Percentiles rank a stretch among this genome's conserved stretches.
These are phyloP conservation scores for Aspergillus spinulosporus DNA, from an alignment of 2,329 filamentous ascomycete genomes.

Conservation along the genomic window DNA sequence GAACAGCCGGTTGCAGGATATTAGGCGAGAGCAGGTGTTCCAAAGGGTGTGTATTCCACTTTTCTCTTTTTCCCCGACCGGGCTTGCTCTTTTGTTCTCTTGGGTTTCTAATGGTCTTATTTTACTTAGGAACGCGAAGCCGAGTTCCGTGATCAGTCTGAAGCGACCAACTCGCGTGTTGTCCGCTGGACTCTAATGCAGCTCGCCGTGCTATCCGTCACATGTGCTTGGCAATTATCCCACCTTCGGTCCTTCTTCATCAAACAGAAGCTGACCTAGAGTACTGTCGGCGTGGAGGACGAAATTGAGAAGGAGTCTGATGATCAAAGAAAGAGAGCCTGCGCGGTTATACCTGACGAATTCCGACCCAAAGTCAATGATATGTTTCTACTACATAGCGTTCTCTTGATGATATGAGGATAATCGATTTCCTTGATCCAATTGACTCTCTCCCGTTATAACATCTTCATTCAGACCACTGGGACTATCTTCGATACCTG, in stretches of 20 bases:
- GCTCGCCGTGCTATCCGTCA: constrained; percentile 76
- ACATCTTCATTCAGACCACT: too few relatives aligned
- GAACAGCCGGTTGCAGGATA: constrained; percentile 82
- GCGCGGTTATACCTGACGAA: constrained; percentile 1
- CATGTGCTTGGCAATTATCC: constrained; percentile 95
- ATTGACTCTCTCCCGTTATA: too few relatives aligned
- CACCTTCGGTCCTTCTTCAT: constrained; percentile 98
- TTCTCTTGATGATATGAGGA: constrained; percentile 13
- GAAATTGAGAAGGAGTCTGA: not conserved
- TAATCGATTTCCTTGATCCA: not conserved
- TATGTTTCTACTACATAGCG: constrained; percentile 14
- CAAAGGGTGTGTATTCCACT: constrained; percentile 67
- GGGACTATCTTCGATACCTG: too few relatives aligned
- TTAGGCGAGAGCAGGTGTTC: constrained; percentile 92
- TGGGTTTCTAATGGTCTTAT: not conserved
- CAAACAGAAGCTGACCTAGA: constrained; percentile 97
- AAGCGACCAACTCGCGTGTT: constrained; percentile 86
- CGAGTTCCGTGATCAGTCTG: constrained; percentile 97
- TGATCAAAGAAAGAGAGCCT: not conserved
- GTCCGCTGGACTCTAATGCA: constrained; percentile 94
- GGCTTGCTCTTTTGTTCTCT: not conserved
- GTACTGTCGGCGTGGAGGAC: not conserved
- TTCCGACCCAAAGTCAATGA: constrained; percentile 12
- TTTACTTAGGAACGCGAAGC: constrained; percentile 80
- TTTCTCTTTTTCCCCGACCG: not conserved